Conservation (phyloP, 805 yeast genomes). For the Yamadazyma laniorum region DNA sequence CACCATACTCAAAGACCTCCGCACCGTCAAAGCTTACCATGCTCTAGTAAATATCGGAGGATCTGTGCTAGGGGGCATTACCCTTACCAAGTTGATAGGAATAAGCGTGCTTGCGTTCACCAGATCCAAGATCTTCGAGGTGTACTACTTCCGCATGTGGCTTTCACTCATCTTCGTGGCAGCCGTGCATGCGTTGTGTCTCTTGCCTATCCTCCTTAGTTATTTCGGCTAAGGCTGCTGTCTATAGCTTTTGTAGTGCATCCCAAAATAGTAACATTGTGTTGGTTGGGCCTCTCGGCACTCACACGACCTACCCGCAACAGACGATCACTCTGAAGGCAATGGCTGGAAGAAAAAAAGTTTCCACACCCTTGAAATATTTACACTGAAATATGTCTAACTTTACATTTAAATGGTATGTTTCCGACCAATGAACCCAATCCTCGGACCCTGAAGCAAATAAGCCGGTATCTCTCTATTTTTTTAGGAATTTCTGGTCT, state of each 20-base stretch:
- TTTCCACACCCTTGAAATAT: conserved; percentile 1
- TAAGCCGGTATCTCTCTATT: too few species aligned
- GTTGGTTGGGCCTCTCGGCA: too few species aligned
- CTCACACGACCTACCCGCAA: conserved; percentile 6
- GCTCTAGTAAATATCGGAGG: conserved; percentile 83
- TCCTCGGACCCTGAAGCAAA: too few species aligned
- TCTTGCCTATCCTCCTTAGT: conserved; percentile 62
- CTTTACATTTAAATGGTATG: conserved; percentile 43
- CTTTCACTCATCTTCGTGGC: conserved; percentile 72
- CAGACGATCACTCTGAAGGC: neutral
- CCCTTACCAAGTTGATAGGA: conserved; percentile 86
- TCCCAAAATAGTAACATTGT: too few species aligned
- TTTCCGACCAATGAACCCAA: too few species aligned
- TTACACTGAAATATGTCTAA: conserved; percentile 24
- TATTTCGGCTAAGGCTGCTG: conserved; percentile 3
- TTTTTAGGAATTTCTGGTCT: too few species aligned
- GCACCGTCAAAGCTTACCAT: conserved; percentile 42
- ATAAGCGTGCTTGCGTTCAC: conserved; percentile 85
- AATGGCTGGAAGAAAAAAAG: neutral
- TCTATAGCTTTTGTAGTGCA: too few species aligned
- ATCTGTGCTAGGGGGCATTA: conserved; percentile 86
- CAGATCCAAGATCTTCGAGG: conserved; percentile 79
- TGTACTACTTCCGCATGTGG: conserved; percentile 97
- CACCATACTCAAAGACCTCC: conserved; percentile 1
- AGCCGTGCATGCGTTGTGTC: conserved; percentile 70